Evolutionary conservation across 306 rosid species (phyloP).

Genomic region (Trifolium repens): DNA sequence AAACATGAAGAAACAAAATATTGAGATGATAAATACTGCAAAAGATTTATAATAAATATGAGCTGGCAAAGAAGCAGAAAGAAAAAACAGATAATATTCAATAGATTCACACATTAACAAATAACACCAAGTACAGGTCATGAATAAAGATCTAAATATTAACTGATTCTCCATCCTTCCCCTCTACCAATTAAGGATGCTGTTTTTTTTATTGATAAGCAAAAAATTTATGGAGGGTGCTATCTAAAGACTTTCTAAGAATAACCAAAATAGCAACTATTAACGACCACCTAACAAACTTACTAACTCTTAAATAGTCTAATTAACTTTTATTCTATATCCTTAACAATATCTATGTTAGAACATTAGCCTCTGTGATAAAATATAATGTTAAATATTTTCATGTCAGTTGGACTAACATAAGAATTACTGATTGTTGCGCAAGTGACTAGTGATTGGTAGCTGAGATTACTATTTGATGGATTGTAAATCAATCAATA

Average conservation of each 20-base stretch:
- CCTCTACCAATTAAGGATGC: too few relatives aligned
- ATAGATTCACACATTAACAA: neutral
- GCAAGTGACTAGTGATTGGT: neutral
- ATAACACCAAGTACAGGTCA: constrained; percentile 6
- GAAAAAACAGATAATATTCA: neutral
- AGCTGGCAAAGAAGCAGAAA: neutral
- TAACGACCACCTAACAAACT: too few relatives aligned
- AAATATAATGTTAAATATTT: neutral
- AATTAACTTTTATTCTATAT: too few relatives aligned
- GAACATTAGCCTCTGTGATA: neutral
- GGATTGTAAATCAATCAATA: constrained; percentile 1
- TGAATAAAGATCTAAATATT: neutral
- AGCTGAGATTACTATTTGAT: neutral
- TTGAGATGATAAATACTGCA: constrained; percentile 9
- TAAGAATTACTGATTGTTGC: neutral
- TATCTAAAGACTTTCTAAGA: too few relatives aligned
- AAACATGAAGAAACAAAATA: neutral
- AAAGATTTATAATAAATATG: neutral
- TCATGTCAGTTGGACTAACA: neutral
- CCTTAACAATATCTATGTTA: neutral
- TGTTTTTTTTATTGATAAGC: too few relatives aligned
- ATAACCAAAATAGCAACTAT: too few relatives aligned
- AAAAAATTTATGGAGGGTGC: too few relatives aligned
- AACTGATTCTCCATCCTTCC: neutral
- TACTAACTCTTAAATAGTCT: too few relatives aligned